Conservation (phyloP, 1,139 yeast species). For the Lodderomyces jiufengensis region DNA sequence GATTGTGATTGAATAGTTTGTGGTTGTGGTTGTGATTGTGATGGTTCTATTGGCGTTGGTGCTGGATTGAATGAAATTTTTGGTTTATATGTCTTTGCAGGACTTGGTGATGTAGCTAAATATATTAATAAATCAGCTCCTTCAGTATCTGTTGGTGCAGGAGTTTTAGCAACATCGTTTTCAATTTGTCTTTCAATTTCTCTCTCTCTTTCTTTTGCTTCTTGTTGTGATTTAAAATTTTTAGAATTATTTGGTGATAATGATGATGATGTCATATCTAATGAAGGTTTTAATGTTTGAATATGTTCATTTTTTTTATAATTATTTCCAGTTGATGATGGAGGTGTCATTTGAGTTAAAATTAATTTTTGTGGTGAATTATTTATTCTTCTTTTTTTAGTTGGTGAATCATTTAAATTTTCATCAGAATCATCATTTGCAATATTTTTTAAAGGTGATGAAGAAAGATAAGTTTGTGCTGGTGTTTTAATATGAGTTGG, state of each 20-base stretch:
- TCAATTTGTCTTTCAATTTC: neutral
- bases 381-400: constrained; percentile 24
- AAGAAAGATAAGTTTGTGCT: constrained; percentile 31
- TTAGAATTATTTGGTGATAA: neutral
- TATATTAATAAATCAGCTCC: constrained; percentile 83
- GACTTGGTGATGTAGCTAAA: constrained; percentile 84
- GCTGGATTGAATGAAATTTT: constrained; percentile 14
- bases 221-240: neutral
- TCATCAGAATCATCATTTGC: constrained; percentile 16
- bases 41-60: constrained; percentile 4
- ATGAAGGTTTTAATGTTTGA: constrained; percentile 34
- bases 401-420: constrained; percentile 28
- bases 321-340: neutral
- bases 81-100: constrained; percentile 49
- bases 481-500: constrained; percentile 43
- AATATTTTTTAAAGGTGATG: constrained; percentile 31
- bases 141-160: constrained; percentile 49
- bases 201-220: neutral
- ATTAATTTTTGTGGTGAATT: constrained; percentile 31
- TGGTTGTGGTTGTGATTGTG: constrained; percentile 21
- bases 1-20: constrained; percentile 2
- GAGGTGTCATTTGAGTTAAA: constrained; percentile 35
- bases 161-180: constrained; percentile 4
- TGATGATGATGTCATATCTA: constrained; percentile 21
- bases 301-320: constrained; percentile 17